These are phyloP conservation scores for Chaetomiaceae sp. DNA, from an alignment of 2,329 filamentous ascomycete species.

Conservation along the genomic window DNA sequence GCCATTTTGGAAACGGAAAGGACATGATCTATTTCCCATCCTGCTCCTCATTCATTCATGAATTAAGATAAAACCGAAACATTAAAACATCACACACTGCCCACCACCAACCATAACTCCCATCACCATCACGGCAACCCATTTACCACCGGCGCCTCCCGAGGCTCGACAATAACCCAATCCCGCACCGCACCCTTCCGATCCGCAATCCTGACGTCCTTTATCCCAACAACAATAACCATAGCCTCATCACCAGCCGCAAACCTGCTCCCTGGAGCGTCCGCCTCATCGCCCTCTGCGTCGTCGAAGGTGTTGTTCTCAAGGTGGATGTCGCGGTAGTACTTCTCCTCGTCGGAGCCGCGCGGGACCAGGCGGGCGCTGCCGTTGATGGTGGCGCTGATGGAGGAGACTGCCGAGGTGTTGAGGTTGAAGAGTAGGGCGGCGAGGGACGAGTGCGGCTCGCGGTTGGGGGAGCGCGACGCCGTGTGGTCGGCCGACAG, in stretches of 20 bases:
- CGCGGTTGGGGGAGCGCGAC: constrained; percentile 56
- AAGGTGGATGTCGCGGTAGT: constrained; percentile 76
- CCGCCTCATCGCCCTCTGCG: constrained; percentile 55
- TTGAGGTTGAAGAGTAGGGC: constrained; percentile 86
- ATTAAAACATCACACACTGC: not conserved
- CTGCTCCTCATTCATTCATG: no score
- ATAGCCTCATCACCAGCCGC: constrained; percentile 78
- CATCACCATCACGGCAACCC: constrained; percentile 29
- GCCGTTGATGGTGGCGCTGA: constrained; percentile 93
- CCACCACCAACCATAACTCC: not conserved
- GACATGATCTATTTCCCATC: no score
- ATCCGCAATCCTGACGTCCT: constrained; percentile 82
- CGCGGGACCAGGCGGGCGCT: constrained; percentile 65
- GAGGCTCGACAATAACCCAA: constrained; percentile 47
- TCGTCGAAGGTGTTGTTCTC: constrained; percentile 85
- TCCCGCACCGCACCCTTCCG: constrained; percentile 94
- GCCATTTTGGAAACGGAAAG: no score
- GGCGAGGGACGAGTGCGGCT: constrained; percentile 63
- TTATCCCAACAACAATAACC: constrained; percentile 80
- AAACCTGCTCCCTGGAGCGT: constrained; percentile 48
- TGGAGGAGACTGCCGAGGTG: constrained; percentile 77
- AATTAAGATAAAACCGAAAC: no score
- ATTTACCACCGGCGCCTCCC: constrained; percentile 32
- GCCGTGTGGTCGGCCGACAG: constrained; percentile 52
- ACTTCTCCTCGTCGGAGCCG: constrained; percentile 77